Evolutionary conservation across 768 basidiomycete species (phyloP).

Genomic region (Pleurotus sapidus): DNA sequence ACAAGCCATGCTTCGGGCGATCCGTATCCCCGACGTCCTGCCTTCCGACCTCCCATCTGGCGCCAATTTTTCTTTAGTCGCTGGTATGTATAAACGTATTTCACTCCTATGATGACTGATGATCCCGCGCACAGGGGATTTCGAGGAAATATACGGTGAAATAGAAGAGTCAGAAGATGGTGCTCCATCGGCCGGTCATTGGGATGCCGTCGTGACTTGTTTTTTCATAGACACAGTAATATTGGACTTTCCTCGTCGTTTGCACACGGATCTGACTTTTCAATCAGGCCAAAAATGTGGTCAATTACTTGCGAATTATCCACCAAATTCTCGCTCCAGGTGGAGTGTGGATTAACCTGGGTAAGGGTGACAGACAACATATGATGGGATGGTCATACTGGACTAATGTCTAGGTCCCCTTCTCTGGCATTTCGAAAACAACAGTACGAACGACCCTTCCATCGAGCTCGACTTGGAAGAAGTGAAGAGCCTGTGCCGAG

Average conservation of each 20-base stretch:
- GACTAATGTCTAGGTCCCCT: slow-evolving; percentile 60
- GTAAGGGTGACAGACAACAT: slow-evolving; percentile 30
- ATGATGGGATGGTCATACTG: not conserved
- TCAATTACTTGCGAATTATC: slow-evolving; percentile 87
- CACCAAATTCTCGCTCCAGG: slow-evolving; percentile 79
- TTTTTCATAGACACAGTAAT: slow-evolving; percentile 96
- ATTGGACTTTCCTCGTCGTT: not conserved
- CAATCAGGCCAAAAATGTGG: slow-evolving; percentile 86
- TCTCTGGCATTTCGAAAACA: slow-evolving; percentile 98
- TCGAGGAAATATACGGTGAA: slow-evolving; percentile 86
- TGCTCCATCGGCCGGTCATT: slow-evolving; percentile 72
- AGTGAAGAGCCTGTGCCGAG: slow-evolving; percentile 68
- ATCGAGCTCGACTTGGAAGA: slow-evolving; percentile 91
- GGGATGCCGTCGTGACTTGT: slow-evolving; percentile 91
- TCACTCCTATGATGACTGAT: slow-evolving; percentile 2
- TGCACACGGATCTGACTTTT: not conserved
- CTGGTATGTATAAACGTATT: slow-evolving; percentile 46
- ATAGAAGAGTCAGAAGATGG: slow-evolving; percentile 36
- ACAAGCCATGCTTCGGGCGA: slow-evolving; percentile 58
- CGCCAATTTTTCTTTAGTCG: slow-evolving; percentile 79
- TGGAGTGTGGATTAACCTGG: slow-evolving; percentile 91
- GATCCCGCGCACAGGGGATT: slow-evolving; percentile 60
- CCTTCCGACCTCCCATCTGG: slow-evolving; percentile 67
- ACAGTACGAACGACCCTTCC: slow-evolving; percentile 72
- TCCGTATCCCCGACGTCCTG: slow-evolving; percentile 80